A percentile compares a stretch with the other conserved stretches of the same genome.
Conservation (phyloP, 306 rosid genomes). For the Prunus salicina region DNA sequence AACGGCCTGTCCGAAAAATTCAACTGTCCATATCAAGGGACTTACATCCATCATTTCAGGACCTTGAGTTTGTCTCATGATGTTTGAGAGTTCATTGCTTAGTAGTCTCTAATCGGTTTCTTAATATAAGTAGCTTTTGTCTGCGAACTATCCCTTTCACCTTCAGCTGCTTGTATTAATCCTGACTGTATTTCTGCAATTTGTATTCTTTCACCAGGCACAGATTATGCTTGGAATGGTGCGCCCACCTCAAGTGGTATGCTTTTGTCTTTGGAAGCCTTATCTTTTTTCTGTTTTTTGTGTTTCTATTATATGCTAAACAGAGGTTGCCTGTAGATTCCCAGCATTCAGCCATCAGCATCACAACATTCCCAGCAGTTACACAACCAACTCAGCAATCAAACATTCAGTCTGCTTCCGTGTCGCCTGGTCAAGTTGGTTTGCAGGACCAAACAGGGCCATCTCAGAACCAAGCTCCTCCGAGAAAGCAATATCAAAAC, state of each 20-base stretch:
- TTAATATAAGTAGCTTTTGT: not conserved
- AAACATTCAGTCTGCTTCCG: constrained; percentile 50
- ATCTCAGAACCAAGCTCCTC: constrained; percentile 55
- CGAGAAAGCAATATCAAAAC: constrained; percentile 64
- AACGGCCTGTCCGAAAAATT: not conserved
- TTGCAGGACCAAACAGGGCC: constrained; percentile 65
- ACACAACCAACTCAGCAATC: constrained; percentile 47
- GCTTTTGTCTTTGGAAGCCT: constrained; percentile 2
- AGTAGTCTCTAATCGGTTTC: not conserved
- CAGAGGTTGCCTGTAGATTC: constrained; percentile 45
- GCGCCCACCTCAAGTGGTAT: constrained; percentile 78
- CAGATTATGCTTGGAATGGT: constrained; percentile 99
- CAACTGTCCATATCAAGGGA: not conserved
- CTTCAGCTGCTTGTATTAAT: constrained; percentile 8
- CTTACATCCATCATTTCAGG: not conserved
- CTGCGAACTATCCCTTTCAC: not conserved
- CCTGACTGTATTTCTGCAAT: constrained; percentile 14
- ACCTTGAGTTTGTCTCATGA: not conserved
- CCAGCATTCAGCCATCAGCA: constrained; percentile 61
- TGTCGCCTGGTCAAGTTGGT: constrained; percentile 47
- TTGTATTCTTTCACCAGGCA: constrained; percentile 54
- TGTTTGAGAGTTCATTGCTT: not conserved
- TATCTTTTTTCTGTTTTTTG: not conserved
- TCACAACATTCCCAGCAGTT: constrained; percentile 58
- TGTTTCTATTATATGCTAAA: constrained; percentile 12